These are phyloP conservation scores for Vaucheria bursata DNA, from an alignment of 352 stramenopile genomes.

Conservation along the genomic window DNA sequence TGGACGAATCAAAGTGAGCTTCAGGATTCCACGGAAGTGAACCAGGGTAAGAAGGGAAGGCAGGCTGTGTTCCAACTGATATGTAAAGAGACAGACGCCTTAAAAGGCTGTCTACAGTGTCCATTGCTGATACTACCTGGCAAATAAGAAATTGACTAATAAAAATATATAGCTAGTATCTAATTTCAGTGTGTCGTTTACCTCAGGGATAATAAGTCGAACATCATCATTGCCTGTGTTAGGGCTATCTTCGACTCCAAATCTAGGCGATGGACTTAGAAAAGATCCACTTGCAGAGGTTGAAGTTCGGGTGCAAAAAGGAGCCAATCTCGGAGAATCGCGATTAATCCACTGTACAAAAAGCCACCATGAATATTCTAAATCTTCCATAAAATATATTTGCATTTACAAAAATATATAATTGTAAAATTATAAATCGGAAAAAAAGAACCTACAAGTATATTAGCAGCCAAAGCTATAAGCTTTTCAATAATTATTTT, in stretches of 20 bases:
- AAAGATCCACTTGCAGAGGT: conserved; percentile 34
- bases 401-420: too few relatives aligned
- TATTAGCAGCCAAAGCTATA: too few relatives aligned
- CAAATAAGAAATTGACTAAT: too few relatives aligned
- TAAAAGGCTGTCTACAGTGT: neutral
- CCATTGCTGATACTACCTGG: neutral
- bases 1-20: neutral
- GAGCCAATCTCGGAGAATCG: conserved; percentile 81
- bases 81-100: neutral
- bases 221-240: conserved; percentile 48
- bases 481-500: too few relatives aligned
- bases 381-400: too few relatives aligned
- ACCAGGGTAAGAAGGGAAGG: conserved; percentile 3
- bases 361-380: too few relatives aligned
- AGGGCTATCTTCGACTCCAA: conserved; percentile 26
- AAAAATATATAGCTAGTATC: too few relatives aligned
- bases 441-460: too few relatives aligned
- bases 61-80: neutral
- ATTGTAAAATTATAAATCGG: too few relatives aligned
- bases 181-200: conserved; percentile 31
- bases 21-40: neutral
- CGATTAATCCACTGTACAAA: conserved; percentile 59
- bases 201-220: conserved; percentile 47
- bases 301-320: conserved; percentile 82
- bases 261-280: neutral